Base-by-base conservation (phyloP, 345 rosid species). In the Pugionium dolabratum region DNA sequence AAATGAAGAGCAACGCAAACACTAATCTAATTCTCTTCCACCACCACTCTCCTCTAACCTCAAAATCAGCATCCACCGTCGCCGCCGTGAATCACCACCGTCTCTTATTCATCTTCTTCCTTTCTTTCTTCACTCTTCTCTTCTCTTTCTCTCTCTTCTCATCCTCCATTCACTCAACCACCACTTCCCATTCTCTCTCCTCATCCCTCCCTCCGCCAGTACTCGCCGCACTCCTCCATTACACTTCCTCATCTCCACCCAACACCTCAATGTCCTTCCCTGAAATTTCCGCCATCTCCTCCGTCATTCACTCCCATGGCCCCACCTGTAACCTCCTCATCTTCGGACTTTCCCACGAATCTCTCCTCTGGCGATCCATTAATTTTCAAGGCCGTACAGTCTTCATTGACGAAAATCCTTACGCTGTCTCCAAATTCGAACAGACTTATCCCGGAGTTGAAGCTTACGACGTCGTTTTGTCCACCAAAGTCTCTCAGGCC, bases 321-420 rank as follows among this genome's bases (percentile, higher is more conserved):
- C 56, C 66, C 8, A 4, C 29, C 11, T 84, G 91, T 58, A 86
- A 84, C 61, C 71, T 93, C 71, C 90, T 93, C 49, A 62, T 93
- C 30, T 93, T 90, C 61, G 97, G 97, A 7, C 76, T 93, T 2
- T 74, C 87, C 30, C 91, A 90, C 77, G 98, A 93, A 60, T 79
- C 96, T 67, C 94, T 85, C 68, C 79, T 93, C 34, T 93, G 90
- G 96, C 78, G 82, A 74, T 83, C 96, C 5, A 76, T 90, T 50
- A 88, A 93, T 52, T 73, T 78, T 75, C 72, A 53, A 18, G 98
- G 97, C 31, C 87, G 71, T 34, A 88, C 97, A 6, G 75, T 93
- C 43, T 86, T 93, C 55, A 81, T 93, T 32, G 96, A 86, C 62
- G 98, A 93, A 46, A 88, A 66, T 48, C 85, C 88, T 78, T 88